phyloP scores from a whole-genome alignment of 139 green algal genomes.

The Chlorella sp. region DNA sequence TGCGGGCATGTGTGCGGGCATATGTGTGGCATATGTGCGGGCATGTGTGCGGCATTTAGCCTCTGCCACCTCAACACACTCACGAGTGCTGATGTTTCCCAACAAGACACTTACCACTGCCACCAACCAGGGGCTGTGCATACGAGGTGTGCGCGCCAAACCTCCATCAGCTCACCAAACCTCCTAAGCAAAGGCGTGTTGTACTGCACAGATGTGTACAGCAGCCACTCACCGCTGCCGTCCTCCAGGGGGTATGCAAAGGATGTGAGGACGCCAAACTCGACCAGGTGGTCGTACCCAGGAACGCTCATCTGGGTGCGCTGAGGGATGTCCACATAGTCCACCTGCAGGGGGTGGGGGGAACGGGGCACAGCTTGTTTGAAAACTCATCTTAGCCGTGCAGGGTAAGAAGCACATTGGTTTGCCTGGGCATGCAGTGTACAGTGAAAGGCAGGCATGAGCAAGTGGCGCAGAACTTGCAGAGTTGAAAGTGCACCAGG shows the following conservation, averaged over 20 bases:
- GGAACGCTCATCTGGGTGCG: slow-evolving; percentile 81
- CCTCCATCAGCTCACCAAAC: neutral
- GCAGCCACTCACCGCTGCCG: neutral
- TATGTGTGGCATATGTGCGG: neutral
- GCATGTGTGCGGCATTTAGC: neutral
- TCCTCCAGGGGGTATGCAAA: slow-evolving; percentile 64
- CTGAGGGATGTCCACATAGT: slow-evolving; percentile 92
- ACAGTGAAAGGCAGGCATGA: neutral
- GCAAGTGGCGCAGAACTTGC: neutral
- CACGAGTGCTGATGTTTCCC: too few species aligned
- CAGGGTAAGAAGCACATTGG: too few species aligned
- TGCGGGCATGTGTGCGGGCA: too few species aligned
- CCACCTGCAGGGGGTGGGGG: slow-evolving; percentile 65
- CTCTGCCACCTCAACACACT: too few species aligned
- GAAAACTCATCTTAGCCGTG: too few species aligned
- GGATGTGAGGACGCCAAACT: slow-evolving; percentile 95
- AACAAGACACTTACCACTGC: too few species aligned
- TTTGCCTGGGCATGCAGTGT: too few species aligned
- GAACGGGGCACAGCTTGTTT: too few species aligned
- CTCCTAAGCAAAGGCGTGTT: neutral
- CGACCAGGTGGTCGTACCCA: slow-evolving; percentile 83
- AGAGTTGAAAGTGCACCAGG: neutral
- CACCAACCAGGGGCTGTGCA: too few species aligned
- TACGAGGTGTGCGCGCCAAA: too few species aligned
- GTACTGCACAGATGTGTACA: too few species aligned